Percentiles rank a stretch among this genome's conserved stretches.
These are phyloP conservation scores for Albatrellus ellisii DNA, from an alignment of 768 basidiomycete genomes.

Conservation along the genomic window DNA sequence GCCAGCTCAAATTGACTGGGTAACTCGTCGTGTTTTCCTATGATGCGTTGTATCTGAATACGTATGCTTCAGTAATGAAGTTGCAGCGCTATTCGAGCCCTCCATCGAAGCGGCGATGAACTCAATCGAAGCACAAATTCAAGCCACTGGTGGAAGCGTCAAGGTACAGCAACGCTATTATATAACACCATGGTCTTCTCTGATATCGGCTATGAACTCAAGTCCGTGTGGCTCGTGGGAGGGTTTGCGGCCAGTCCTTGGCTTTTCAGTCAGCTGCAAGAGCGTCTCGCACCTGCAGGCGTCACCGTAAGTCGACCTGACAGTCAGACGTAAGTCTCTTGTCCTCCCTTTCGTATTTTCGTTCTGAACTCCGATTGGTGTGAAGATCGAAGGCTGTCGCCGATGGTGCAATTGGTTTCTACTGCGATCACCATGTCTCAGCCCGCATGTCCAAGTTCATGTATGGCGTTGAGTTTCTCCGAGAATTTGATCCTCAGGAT, in stretches of 20 bases:
- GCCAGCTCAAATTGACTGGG: conserved; percentile 63
- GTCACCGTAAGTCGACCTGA: conserved; percentile 65
- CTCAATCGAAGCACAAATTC: conserved; percentile 61
- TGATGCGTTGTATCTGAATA: not conserved
- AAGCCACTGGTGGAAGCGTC: conserved; percentile 53
- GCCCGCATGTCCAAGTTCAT: conserved; percentile 68
- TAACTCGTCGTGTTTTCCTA: conserved; percentile 19
- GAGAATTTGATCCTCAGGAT: conserved; percentile 51
- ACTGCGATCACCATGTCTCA: conserved; percentile 75
- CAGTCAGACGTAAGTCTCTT: conserved; percentile 50
- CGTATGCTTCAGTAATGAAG: conserved; percentile 24
- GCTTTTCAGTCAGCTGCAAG: conserved; percentile 66
- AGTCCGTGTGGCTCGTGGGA: conserved; percentile 79
- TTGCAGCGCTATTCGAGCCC: conserved; percentile 66
- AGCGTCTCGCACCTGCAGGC: conserved; percentile 39
- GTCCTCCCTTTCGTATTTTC: not conserved
- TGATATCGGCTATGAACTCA: not conserved
- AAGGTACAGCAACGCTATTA: conserved; percentile 26
- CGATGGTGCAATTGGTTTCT: conserved; percentile 75
- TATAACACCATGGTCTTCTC: not conserved
- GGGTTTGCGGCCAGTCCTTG: conserved; percentile 77
- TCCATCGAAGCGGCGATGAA: conserved; percentile 60
- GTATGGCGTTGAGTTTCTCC: conserved; percentile 73
- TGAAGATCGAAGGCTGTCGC: conserved; percentile 76
- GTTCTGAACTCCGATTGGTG: conserved; percentile 2